phyloP scores from a whole-genome alignment of 345 rosid genomes.

The Clausena lansium region DNA sequence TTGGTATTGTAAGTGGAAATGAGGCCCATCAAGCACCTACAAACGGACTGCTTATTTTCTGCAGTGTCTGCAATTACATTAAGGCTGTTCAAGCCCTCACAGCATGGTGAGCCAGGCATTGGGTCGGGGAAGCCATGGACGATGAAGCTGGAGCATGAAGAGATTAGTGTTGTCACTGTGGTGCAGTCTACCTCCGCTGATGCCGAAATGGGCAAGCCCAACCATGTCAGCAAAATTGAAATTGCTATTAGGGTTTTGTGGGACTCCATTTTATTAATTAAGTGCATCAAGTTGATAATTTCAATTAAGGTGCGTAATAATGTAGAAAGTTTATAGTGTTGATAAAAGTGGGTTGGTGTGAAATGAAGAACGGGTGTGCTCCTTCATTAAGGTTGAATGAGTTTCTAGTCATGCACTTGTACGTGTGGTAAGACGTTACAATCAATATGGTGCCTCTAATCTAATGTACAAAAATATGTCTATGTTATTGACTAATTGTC shows the following conservation, averaged over 20 bases:
- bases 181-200: slow-evolving; percentile 42
- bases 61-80: slow-evolving; percentile 33
- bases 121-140: slow-evolving; percentile 56
- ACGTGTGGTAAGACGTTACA: too few relatives aligned
- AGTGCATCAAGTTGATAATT: not conserved
- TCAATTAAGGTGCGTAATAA: too few relatives aligned
- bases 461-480: too few relatives aligned
- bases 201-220: slow-evolving; percentile 1
- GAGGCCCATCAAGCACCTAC: slow-evolving; percentile 50
- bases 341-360: slow-evolving; percentile 26
- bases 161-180: slow-evolving; percentile 47
- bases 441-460: too few relatives aligned
- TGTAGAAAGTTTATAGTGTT: slow-evolving; percentile 3
- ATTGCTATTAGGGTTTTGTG: not conserved
- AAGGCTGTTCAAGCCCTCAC: slow-evolving; percentile 45
- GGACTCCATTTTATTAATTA: not conserved
- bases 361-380: slow-evolving; percentile 22
- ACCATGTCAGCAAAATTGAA: slow-evolving; percentile 8
- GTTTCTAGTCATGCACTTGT: not conserved
- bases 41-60: slow-evolving; percentile 33
- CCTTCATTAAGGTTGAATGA: slow-evolving; percentile 26
- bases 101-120: slow-evolving; percentile 49
- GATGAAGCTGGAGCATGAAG: slow-evolving; percentile 50
- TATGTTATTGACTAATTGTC: too few relatives aligned
- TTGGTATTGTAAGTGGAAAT: slow-evolving; percentile 42